A percentile compares a stretch with the other conserved stretches of the same genome.
phyloP scores from a whole-genome alignment of 2,329 filamentous ascomycete genomes.

The Aspergillus sp. region DNA sequence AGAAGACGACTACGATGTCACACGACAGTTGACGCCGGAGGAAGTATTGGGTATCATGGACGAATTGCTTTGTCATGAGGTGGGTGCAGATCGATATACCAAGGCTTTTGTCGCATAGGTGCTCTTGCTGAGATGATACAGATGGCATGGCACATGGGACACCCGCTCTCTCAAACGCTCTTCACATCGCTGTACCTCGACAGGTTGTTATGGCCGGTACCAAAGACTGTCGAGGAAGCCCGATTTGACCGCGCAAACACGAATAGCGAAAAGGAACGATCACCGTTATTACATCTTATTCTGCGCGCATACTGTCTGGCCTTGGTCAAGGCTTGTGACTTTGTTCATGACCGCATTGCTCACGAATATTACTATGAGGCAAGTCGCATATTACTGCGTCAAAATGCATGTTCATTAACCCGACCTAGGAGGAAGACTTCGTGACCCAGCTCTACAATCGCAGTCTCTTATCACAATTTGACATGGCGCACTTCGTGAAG shows the following conservation, averaged over 20 bases:
- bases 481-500: conserved; percentile 49
- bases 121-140: conserved; percentile 30
- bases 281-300: conserved; percentile 53
- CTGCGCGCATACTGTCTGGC: conserved; percentile 81
- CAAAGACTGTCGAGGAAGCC: conserved; percentile 57
- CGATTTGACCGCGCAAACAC: conserved; percentile 45
- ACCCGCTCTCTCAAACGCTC: conserved; percentile 87
- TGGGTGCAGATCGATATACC: conserved; percentile 29
- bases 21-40: conserved; percentile 60
- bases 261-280: conserved; percentile 16
- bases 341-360: conserved; percentile 69
- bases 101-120: neutral
- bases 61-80: conserved; percentile 82
- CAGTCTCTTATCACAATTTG: conserved; percentile 61
- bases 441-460: conserved; percentile 86
- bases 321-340: conserved; percentile 73
- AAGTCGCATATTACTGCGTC: conserved; percentile 15
- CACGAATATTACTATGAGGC: conserved; percentile 89
- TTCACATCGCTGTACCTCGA: conserved; percentile 92
- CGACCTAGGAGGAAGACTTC: conserved; percentile 80
- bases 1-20: conserved; percentile 74
- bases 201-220: conserved; percentile 65
- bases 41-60: conserved; percentile 93
- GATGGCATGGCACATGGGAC: conserved; percentile 97
- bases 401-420: conserved; percentile 9